Percentiles rank a stretch among this genome's conserved stretches.
phyloP scores from a whole-genome alignment of 2,329 filamentous ascomycete genomes.

The Zalaria obscura region DNA sequence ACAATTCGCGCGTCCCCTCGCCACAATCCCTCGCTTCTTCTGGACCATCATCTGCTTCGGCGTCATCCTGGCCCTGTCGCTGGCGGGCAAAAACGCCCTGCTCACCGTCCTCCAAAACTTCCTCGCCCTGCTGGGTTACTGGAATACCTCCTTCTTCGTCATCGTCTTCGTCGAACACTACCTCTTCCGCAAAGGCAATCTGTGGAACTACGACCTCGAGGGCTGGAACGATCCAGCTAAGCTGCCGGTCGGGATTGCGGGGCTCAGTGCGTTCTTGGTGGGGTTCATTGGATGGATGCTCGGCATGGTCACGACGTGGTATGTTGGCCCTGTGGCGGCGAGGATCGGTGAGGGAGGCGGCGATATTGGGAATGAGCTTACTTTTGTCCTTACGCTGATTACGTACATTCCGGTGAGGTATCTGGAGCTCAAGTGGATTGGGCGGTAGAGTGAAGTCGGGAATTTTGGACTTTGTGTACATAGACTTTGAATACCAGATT shows the following conservation, averaged over 20 bases:
- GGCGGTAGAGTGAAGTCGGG: constrained; percentile 11
- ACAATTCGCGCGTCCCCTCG: constrained; percentile 32
- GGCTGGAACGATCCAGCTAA: constrained; percentile 30
- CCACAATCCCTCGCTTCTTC: constrained; percentile 37
- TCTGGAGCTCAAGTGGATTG: constrained; percentile 33
- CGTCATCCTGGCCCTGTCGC: constrained; percentile 27
- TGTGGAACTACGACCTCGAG: constrained; percentile 28
- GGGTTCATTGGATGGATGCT: constrained; percentile 34
- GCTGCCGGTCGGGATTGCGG: constrained; percentile 28
- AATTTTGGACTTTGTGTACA: too few relatives aligned
- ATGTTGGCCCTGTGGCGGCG: constrained; percentile 42
- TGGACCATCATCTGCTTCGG: constrained; percentile 31
- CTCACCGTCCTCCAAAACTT: constrained; percentile 31
- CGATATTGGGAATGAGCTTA: constrained; percentile 42
- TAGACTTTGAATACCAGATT: too few relatives aligned
- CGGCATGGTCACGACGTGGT: constrained; percentile 47
- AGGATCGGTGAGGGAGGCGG: constrained; percentile 41
- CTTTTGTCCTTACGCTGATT: constrained; percentile 34
- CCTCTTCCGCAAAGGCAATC: constrained; percentile 25
- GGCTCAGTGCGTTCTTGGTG: constrained; percentile 21
- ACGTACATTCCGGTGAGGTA: constrained; percentile 34
- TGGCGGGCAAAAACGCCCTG: constrained; percentile 28
- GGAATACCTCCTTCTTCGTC: constrained; percentile 31
- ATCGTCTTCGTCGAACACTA: constrained; percentile 32
- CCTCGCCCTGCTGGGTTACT: constrained; percentile 31